Conservation (phyloP, 164 flowering plant genomes). For the Hamamelis virginiana region DNA sequence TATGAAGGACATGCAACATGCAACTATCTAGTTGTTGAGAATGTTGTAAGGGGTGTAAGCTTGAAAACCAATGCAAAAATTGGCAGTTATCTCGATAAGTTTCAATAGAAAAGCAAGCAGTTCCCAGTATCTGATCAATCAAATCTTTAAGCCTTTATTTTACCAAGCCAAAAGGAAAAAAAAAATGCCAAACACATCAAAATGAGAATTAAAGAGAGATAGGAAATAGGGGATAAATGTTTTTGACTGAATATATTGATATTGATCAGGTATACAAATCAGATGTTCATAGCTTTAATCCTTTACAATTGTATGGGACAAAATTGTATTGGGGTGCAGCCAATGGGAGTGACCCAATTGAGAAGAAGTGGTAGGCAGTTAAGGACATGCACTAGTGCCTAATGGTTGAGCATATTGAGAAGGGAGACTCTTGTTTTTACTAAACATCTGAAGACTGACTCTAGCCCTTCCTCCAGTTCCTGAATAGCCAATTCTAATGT, state of each 20-base stretch:
- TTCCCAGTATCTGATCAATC: too few relatives aligned
- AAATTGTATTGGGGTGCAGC: not conserved
- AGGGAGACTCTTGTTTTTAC: slow-evolving; percentile 23
- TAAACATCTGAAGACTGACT: slow-evolving; percentile 14
- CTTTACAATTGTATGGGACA: not conserved
- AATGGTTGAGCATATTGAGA: slow-evolving; percentile 21
- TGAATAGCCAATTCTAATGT: slow-evolving; percentile 6
- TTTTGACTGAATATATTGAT: not conserved
- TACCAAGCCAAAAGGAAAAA: too few relatives aligned
- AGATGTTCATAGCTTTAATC: not conserved
- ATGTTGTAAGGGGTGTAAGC: too few relatives aligned
- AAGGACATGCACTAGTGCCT: not conserved
- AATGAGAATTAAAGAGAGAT: too few relatives aligned
- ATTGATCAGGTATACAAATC: not conserved
- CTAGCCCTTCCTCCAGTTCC: slow-evolving; percentile 18
- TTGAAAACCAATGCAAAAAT: too few relatives aligned
- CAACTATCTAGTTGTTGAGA: too few relatives aligned
- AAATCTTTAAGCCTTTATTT: too few relatives aligned
- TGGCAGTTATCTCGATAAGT: too few relatives aligned
- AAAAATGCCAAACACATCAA: too few relatives aligned
- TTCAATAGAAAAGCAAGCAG: too few relatives aligned
- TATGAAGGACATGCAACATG: too few relatives aligned
- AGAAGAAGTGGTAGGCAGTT: too few relatives aligned
- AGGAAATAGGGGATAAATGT: not conserved
- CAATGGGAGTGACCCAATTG: not conserved